A percentile compares a stretch with the other conserved stretches of the same genome.
These are phyloP conservation scores for Coix lacrymajobi DNA, from an alignment of 176 grass and related monocot species.

Conservation along the genomic window DNA sequence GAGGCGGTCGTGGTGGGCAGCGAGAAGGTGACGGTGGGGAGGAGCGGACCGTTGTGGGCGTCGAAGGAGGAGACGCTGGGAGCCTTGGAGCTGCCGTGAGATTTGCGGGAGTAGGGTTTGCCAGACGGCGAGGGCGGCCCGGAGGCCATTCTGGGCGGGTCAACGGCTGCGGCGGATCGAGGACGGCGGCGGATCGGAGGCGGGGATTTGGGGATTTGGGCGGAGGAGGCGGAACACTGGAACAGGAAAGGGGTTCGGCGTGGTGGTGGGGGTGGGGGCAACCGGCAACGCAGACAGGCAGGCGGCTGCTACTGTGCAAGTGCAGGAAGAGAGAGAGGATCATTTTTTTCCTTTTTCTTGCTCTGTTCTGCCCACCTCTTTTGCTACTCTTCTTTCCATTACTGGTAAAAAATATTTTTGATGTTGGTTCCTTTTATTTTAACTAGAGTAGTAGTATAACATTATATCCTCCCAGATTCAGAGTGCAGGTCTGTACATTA, in stretches of 20 bases:
- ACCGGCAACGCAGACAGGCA: no score
- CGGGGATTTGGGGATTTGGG: constrained; percentile 50
- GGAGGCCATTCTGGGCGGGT: constrained; percentile 44
- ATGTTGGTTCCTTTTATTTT: background rate
- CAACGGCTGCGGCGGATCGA: constrained; percentile 30
- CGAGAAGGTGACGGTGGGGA: constrained; percentile 36
- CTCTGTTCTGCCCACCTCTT: background rate
- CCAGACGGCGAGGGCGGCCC: constrained; percentile 42
- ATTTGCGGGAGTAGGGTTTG: constrained; percentile 62
- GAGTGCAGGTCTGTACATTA: no score
- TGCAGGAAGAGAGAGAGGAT: background rate
- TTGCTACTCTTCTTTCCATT: background rate
- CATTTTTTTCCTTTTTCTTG: background rate
- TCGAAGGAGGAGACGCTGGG: constrained; percentile 27
- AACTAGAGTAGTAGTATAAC: no score
- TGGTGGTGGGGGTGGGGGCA: constrained; percentile 31
- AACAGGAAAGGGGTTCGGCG: constrained; percentile 38
- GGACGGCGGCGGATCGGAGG: constrained; percentile 40
- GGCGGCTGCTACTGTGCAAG: background rate
- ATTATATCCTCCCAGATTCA: no score
- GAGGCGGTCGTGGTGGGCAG: constrained; percentile 14
- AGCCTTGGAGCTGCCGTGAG: constrained; percentile 27
- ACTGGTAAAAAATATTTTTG: background rate
- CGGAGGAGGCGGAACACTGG: background rate
- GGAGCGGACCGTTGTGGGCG: constrained; percentile 27